A percentile compares a stretch with the other conserved stretches of the same genome.
phyloP scores from a whole-genome alignment of 169 alveolate species.

The Plasmodium relictum region DNA sequence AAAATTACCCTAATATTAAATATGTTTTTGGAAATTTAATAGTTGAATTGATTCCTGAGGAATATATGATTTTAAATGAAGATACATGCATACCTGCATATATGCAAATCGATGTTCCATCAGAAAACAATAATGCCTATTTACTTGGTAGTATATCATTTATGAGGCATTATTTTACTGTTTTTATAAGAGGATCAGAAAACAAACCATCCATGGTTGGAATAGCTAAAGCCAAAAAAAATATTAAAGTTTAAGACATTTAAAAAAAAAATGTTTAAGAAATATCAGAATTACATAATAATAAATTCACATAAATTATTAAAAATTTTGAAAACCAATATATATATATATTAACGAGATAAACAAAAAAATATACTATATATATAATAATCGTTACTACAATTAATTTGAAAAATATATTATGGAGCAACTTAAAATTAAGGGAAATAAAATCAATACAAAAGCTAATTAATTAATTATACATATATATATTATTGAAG shows the following conservation, averaged over 20 bases:
- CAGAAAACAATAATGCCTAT: constrained; percentile 91
- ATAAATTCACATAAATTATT: neutral
- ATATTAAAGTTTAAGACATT: neutral
- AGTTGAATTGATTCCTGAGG: constrained; percentile 78
- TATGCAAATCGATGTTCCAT: constrained; percentile 92
- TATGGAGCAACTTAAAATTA: too few relatives aligned
- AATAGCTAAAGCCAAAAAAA: constrained; percentile 46
- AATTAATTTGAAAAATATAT: too few relatives aligned
- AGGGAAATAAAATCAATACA: too few relatives aligned
- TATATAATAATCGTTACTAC: too few relatives aligned
- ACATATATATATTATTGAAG: too few relatives aligned
- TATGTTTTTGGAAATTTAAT: constrained; percentile 81
- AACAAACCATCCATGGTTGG: constrained; percentile 84
- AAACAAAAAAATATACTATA: too few relatives aligned
- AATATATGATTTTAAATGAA: constrained; percentile 78
- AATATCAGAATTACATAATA: neutral
- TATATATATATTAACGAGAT: neutral
- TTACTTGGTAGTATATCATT: constrained; percentile 89
- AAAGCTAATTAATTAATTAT: too few relatives aligned
- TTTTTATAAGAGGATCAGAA: constrained; percentile 79
- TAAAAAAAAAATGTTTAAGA: neutral
- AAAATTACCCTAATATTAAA: constrained; percentile 80
- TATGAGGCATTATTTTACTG: constrained; percentile 90
- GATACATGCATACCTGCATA: constrained; percentile 89
- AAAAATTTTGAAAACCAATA: neutral